phyloP scores from a whole-genome alignment of 768 basidiomycete genomes.

The Coprinopsis sp. region DNA sequence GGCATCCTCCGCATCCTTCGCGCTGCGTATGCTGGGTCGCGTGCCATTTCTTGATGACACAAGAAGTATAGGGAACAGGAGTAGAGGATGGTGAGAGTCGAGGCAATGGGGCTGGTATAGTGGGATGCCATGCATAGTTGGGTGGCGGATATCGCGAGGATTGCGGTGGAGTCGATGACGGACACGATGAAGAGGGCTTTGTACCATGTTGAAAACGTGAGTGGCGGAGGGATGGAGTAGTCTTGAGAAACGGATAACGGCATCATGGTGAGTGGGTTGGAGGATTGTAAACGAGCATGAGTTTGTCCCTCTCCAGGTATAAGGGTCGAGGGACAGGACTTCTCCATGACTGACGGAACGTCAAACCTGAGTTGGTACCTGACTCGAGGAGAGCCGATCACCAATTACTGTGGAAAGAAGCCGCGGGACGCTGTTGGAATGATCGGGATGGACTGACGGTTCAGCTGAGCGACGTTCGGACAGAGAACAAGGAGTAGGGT shows the following conservation, averaged over 20 bases:
- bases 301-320: background rate
- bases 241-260: slow-evolving; percentile 6
- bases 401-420: no score
- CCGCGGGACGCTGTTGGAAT: no score
- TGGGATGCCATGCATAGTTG: slow-evolving; percentile 1
- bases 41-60: background rate
- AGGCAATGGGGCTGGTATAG: slow-evolving; percentile 2
- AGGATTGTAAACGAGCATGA: background rate
- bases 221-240: background rate
- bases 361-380: no score
- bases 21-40: background rate
- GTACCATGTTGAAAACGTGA: background rate
- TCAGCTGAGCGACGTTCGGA: no score
- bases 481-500: no score
- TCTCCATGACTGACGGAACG: background rate
- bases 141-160: slow-evolving; percentile 5
- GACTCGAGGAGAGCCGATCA: no score
- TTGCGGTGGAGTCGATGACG: slow-evolving; percentile 2
- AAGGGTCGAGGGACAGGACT: background rate
- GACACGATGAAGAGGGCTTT: slow-evolving; percentile 7
- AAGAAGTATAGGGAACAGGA: background rate
- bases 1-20: background rate
- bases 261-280: slow-evolving; percentile 2
- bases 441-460: no score
- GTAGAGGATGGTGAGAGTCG: slow-evolving; percentile 6